Base-by-base conservation (phyloP, 768 basidiomycete species). In the Boletellus sp. region DNA sequence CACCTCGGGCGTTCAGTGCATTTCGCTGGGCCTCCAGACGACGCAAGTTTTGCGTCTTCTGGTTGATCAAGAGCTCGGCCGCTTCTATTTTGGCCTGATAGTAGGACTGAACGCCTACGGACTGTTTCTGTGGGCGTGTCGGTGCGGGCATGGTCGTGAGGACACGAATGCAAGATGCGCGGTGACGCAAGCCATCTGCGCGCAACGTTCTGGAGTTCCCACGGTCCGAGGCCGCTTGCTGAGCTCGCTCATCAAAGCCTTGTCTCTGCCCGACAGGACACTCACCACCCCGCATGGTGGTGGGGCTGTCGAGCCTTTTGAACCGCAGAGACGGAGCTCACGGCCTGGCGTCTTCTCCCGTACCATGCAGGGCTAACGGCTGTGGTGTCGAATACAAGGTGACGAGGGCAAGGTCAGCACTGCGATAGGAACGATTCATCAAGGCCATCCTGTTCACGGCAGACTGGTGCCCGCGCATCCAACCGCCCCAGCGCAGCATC, bases 21-120 rank as follows among this genome's bases (percentile, higher is more conserved):
- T 99, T 99, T 52, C 96, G 78, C 67, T 97, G 94, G 7, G 95
- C 96, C 72, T 99, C 95, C 60, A 98, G 73, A 48, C 95, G 88
- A 20, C 95, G 78, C 48, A 99, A 66, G 71, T 98, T 97, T 75
- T 97, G 94, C 0, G 94, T 96, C 70, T 94, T 95, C 70, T 93
- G 84, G 70, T 94, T 96, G 56, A 97, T 96, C 36, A 89, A 78
- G 24, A 96, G 77, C 61, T 98, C 95, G 1, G 94, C 87, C 9
- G 87, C 76, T 65, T 97, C 94, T 32, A 97, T 97, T 74, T 97
- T 99, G 16, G 91, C 85, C 67, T 94, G 90, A 65, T 94, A 97
- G 75, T 95, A 99, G 0, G 87, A 82, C 64, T 93, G 88, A 42
- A 91, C 78, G 28, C 88, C 87, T 28, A 79, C 83, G 5, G 83